Base-by-base conservation (phyloP, 192 early-diverging fungal genomes). In the Pilaira anomala region DNA sequence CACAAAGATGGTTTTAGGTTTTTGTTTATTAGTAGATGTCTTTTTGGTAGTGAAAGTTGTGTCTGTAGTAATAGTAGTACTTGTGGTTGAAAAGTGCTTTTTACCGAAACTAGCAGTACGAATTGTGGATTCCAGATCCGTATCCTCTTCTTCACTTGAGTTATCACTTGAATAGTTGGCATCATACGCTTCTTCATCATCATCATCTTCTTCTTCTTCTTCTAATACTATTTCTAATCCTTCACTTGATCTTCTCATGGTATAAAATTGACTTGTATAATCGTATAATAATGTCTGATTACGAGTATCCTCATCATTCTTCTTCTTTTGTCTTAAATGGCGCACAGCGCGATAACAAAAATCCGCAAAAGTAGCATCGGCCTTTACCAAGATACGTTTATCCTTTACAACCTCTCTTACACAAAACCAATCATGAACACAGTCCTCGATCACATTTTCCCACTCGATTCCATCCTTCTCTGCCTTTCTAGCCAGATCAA, bases 351-450 rank as follows among this genome's bases (percentile, higher is more conserved):
- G 54, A 49, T 69, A 56, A 49, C 49, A 29, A 14, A 69, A 69
- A 24, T 69, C 68, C 16, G 59, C 65, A 42, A 67, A 65, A 3
- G 44, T 60, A 9, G 30, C 46, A 65, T 73, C 72, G 19, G 61
- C 66, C 13, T 56, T 49, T 16, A 64, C 55, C 3, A 68, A 21
- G 3, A 68, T 48, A n/a, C 52, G 40, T 56, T 73, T 68, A 50
- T 73, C 72, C 45, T 63, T 63, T 11, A 73, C 65, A 8, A 60
- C 62, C 30, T 73, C 72, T 36, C 72, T 40, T 1, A 73, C 62
- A 48, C 65, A 68, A 54, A 73, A 73, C 72, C 72, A 73, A 63
- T 73, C 72, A 53, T 73, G 72, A 1, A 73, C 66, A 24, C 65
- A 63, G n/a, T 67, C 66, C 22, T 73, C 72, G 36, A 68, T 58